These are phyloP conservation scores for Botrytis porri DNA, from an alignment of 2,329 filamentous ascomycete species.

Conservation along the genomic window DNA sequence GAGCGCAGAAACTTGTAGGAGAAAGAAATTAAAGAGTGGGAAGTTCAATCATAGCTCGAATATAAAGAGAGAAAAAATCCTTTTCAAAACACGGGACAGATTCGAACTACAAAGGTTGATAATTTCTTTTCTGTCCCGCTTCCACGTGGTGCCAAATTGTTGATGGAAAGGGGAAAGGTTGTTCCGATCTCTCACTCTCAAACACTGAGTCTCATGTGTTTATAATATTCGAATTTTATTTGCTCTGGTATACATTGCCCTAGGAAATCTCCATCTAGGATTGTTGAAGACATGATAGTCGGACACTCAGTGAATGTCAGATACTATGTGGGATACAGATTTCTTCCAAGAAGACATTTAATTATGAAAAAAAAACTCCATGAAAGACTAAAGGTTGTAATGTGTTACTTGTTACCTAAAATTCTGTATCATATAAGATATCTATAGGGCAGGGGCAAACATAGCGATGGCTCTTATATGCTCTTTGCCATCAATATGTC, in stretches of 20 bases:
- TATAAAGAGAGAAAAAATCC: background rate
- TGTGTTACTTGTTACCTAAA: background rate
- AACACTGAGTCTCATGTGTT: background rate
- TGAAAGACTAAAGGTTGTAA: background rate
- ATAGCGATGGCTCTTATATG: fast-evolving
- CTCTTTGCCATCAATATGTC: background rate
- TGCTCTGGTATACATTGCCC: background rate
- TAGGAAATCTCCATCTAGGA: background rate
- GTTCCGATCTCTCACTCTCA: background rate
- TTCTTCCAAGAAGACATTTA: background rate
- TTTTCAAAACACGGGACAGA: background rate
- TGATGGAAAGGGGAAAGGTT: background rate
- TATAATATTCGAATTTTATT: background rate
- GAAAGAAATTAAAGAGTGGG: background rate
- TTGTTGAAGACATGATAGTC: background rate
- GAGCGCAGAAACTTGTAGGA: background rate
- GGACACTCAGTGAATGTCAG: background rate
- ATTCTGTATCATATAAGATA: background rate
- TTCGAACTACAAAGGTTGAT: background rate
- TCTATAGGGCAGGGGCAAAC: background rate
- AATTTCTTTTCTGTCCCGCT: background rate
- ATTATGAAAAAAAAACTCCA: fast-evolving
- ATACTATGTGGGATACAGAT: background rate
- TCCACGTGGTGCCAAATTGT: background rate
- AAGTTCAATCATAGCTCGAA: background rate